Conservation (phyloP, 148 eudicot genomes). For the Selenicereus undatus region DNA sequence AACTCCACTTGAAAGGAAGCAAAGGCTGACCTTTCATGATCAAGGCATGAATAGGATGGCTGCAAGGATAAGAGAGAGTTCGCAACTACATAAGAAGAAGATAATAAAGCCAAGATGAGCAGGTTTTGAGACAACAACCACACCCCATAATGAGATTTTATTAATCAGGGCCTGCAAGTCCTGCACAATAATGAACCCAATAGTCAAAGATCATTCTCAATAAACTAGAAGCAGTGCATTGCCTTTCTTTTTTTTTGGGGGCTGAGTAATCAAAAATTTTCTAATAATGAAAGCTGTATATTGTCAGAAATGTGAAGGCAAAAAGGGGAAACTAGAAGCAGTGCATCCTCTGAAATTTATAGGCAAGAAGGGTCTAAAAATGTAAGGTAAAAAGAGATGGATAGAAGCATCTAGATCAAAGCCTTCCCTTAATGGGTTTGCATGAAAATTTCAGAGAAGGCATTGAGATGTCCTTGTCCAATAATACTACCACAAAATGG, state of each 20-base stretch:
- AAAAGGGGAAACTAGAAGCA: not conserved
- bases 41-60: not conserved
- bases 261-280: too few species aligned
- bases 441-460: not conserved
- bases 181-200: slow-evolving; percentile 35
- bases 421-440: not conserved
- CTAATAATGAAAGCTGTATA: too few species aligned
- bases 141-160: slow-evolving; percentile 61
- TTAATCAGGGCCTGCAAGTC: slow-evolving; percentile 88
- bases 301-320: too few species aligned
- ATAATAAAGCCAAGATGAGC: not conserved
- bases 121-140: not conserved
- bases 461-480: not conserved
- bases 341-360: not conserved
- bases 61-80: not conserved
- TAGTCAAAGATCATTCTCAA: slow-evolving; percentile 4
- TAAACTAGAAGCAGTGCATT: not conserved
- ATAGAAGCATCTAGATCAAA: not conserved
- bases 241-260: too few species aligned
- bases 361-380: not conserved
- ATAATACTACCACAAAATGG: not conserved
- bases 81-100: not conserved
- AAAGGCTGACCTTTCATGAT: slow-evolving; percentile 12
- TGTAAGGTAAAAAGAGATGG: not conserved
- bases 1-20: slow-evolving; percentile 13